Base-by-base conservation (phyloP, 169 alveolate species). In the Condylostoma magnum region DNA sequence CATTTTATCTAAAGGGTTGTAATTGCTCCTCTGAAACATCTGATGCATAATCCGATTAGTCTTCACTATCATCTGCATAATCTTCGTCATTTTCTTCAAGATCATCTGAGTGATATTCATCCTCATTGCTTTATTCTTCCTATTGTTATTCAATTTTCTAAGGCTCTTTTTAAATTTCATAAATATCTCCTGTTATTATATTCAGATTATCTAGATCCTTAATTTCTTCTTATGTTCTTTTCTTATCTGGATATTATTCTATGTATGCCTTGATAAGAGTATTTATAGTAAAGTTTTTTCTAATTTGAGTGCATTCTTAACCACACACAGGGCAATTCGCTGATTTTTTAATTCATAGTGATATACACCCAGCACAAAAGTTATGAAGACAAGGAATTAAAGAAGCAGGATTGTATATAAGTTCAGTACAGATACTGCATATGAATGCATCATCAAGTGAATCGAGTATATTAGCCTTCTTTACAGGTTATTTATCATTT, bases 321-420 rank as follows among this genome's bases (percentile, higher is more conserved):
- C 95, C 34, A 52, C 95, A 89, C 1, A 72, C 57, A 2, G 95
- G 95, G 31, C 95, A 89, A 37, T 85, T 85, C 43, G 76, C 75
- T 20, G 54, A 20, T 53, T 77, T 57, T 27, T 46, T 34, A 77
- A 74, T 75, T 90, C 92, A 84, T 51, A 76, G 92, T 20, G 85
- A 79, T 43, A 77, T 79, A 66, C 95, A 89, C 1, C 87, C 87
- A 22, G 90, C 91, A 43, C 95, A 89, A 43, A 82, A 89, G 30
- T 81, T 82, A 48, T 89, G 95, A 12, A 89, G 60, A 48, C 95
- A 89, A 33, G 92, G 93, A 74, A 79, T 56, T 22, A 89, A 48
- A 6, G 86, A 54, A 15, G 83, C 91, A 2, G 91, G 86, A 27
- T 82, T 34, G 56, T 76, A 69, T 76, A 89, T 89, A 12, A 85